These are phyloP conservation scores for Panaeolus cyanescens DNA, from an alignment of 768 basidiomycete species.

Conservation along the genomic window DNA sequence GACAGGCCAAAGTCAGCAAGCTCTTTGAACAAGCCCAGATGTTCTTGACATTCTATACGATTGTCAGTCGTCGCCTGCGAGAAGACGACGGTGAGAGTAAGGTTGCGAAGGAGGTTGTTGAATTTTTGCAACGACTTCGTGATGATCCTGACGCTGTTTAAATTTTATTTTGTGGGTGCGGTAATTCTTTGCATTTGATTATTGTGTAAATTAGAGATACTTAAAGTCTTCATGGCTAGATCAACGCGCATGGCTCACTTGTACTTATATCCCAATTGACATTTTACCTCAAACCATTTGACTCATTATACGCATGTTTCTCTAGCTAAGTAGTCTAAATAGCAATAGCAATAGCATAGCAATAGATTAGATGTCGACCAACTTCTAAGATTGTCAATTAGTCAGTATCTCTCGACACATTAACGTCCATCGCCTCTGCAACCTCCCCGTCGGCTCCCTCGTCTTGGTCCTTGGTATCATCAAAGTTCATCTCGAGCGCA, in stretches of 20 bases:
- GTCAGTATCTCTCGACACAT: not conserved
- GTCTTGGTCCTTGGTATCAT: conserved; percentile 55
- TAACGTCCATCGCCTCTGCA: conserved; percentile 19
- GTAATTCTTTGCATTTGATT: not conserved
- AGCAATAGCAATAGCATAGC: not conserved
- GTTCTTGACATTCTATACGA: conserved; percentile 50
- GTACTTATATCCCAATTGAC: not conserved
- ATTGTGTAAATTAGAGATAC: not conserved
- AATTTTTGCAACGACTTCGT: conserved; percentile 49
- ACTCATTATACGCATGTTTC: not conserved
- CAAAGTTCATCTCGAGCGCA: conserved; percentile 65
- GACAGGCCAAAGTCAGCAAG: not conserved
- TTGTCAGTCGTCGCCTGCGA: conserved; percentile 20
- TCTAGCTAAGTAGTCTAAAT: not conserved
- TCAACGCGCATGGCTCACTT: too few species aligned
- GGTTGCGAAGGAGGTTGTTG: conserved; percentile 51
- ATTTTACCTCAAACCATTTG: not conserved
- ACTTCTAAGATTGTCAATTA: too few species aligned
- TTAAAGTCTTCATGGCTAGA: too few species aligned
- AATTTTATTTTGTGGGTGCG: not conserved
- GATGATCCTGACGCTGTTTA: conserved; percentile 14
- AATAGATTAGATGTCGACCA: too few species aligned
- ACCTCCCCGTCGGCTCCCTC: conserved; percentile 30
- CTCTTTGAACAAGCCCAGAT: conserved; percentile 42
- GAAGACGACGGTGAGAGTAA: conserved; percentile 38